Evolutionary conservation across 1,284 basidiomycete genomes (phyloP), one percentile per base, ranked within the genome.

Genomic region (Fomitopsis schrenkii): DNA sequence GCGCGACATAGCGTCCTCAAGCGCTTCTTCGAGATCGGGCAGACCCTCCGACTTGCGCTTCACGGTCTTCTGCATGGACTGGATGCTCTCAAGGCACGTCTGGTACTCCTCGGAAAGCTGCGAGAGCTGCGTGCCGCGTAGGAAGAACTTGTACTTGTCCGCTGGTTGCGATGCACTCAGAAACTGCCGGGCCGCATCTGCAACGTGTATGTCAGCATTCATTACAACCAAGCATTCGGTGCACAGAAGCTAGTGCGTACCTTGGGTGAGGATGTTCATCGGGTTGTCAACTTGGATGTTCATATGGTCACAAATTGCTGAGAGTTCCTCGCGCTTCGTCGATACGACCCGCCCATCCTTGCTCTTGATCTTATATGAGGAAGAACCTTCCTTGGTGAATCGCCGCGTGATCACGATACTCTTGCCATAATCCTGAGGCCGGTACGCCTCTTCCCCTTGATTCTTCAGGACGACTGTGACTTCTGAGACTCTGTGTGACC

Each of bases 81-180:
- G 80, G 66, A 93, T 87, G 70, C 93, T 92, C 61, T 86, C 79
- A 33, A 89, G 76, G 67, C 93, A 91, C 2, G 83, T 79, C 44
- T 91, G 85, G 72, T 99, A 99, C 72, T 96, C 92, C 33, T 93
- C 87, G 5, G 86, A 87, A 26, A 99, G 86, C 70, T 96, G 91
- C 40, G 87, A 86, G 30, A 99, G 86, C 67, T 95, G 93, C 0
- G 97, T 99, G 9, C 97, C 97, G 36, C 88, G 86, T 48, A 98
- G 82, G 83, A 98, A 99, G 74, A 98, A 95, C 93, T 90, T 86
- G 77, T 99, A 99, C 73, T 98, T 95, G 74, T 96, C 93, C n/a
- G 81, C 75, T 2, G 93, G 85, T 55, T 89, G 84, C 2, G 95
- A 91, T 2, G 89, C 87, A 61, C 91, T 90, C 67, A 99, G 79